phyloP scores from a whole-genome alignment of 192 early-diverging fungal genomes.

The Pilaira anomala region DNA sequence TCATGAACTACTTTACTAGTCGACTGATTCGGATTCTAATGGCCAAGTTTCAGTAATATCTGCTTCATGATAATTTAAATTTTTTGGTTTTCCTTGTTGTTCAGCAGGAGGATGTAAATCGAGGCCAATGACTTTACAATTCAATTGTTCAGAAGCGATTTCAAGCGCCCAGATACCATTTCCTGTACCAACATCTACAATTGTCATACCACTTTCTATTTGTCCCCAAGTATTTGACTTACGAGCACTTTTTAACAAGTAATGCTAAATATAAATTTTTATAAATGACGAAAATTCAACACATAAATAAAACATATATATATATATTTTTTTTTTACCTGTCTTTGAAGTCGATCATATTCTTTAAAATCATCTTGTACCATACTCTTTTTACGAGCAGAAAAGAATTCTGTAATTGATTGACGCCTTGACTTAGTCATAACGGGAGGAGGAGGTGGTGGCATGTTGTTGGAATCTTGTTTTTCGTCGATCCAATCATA shows the following conservation, averaged over 20 bases:
- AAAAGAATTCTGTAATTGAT: slow-evolving; percentile 18
- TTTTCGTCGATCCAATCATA: slow-evolving; percentile 13
- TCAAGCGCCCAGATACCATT: slow-evolving; percentile 40
- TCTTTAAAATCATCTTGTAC: slow-evolving; percentile 28
- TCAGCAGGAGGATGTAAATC: slow-evolving; percentile 25
- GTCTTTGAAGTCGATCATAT: slow-evolving; percentile 30
- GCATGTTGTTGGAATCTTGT: background rate
- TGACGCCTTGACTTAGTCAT: slow-evolving; percentile 8
- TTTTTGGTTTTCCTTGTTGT: slow-evolving; percentile 26
- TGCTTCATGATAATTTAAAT: slow-evolving; percentile 21
- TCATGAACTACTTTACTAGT: slow-evolving; percentile 23
- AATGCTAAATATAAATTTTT: slow-evolving; percentile 25
- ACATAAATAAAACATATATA: background rate
- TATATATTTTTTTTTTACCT: slow-evolving; percentile 21
- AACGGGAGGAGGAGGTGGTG: background rate
- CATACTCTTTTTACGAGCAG: slow-evolving; percentile 11
- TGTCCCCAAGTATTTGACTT: slow-evolving; percentile 35
- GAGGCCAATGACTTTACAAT: slow-evolving; percentile 24
- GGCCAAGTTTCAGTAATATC: slow-evolving; percentile 32
- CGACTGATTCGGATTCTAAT: slow-evolving; percentile 30
- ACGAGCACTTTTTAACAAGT: slow-evolving; percentile 32
- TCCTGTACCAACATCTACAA: slow-evolving; percentile 36
- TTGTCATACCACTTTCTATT: slow-evolving; percentile 1
- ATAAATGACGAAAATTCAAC: background rate
- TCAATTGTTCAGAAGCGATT: slow-evolving; percentile 28